Conservation (phyloP, 352 stramenopile species). For the Pythium sp. region DNA sequence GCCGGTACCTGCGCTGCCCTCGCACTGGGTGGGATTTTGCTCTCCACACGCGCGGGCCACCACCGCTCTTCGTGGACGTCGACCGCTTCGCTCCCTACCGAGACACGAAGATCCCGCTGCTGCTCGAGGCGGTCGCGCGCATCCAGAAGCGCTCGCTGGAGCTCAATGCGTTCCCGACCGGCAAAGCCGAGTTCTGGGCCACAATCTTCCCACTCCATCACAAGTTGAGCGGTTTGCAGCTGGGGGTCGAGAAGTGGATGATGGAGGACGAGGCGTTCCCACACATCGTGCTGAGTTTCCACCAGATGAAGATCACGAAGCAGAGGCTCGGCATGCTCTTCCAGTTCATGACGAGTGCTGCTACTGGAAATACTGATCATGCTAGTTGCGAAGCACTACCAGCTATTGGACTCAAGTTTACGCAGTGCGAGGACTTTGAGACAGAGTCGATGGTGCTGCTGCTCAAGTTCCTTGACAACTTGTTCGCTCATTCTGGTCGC, state of each 20-base stretch:
- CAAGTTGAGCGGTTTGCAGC: not conserved
- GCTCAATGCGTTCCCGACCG: not conserved
- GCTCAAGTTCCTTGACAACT: slow-evolving; percentile 3
- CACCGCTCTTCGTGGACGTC: slow-evolving; percentile 10
- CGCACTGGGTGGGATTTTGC: slow-evolving; percentile 10
- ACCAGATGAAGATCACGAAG: slow-evolving; percentile 6
- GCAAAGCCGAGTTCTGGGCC: slow-evolving; percentile 8
- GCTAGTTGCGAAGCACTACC: not conserved
- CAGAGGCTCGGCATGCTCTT: not conserved
- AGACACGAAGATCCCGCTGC: slow-evolving; percentile 4
- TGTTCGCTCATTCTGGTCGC: not conserved
- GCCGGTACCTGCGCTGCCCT: not conserved
- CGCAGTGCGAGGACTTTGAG: slow-evolving; percentile 1
- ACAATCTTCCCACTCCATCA: not conserved
- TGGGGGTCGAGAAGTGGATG: slow-evolving; percentile 9
- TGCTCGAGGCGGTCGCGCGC: slow-evolving; percentile 2
- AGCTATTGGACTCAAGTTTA: slow-evolving; percentile 10
- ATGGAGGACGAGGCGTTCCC: slow-evolving; percentile 5
- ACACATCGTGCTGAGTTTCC: slow-evolving; percentile 7
- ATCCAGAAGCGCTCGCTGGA: not conserved
- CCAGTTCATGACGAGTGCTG: not conserved
- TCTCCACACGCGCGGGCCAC: not conserved
- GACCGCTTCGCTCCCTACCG: slow-evolving; percentile 6
- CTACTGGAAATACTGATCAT: not conserved
- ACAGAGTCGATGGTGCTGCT: not conserved